Conservation (phyloP, 2,329 filamentous ascomycete species). For the Cyclaneusma minus region DNA sequence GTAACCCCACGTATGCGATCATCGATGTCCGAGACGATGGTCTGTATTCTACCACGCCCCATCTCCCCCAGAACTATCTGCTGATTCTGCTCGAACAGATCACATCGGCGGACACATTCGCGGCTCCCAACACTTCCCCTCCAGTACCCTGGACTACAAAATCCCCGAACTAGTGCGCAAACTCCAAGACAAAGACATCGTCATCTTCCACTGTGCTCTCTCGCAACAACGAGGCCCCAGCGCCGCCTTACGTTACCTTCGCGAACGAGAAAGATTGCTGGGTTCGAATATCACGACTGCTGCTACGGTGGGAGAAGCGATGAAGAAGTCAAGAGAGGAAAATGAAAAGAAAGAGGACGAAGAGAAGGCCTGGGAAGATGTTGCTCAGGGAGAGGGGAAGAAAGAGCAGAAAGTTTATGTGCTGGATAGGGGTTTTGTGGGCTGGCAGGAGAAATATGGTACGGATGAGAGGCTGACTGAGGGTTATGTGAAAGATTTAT, state of each 20-base stretch:
- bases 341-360: conserved; percentile 16
- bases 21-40: conserved; percentile 82
- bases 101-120: conserved; percentile 83
- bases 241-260: conserved; percentile 66
- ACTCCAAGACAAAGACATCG: conserved; percentile 60
- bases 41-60: conserved; percentile 19
- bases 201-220: conserved; percentile 89
- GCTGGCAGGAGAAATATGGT: conserved; percentile 79
- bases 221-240: conserved; percentile 81
- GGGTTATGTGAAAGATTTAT: conserved; percentile 70
- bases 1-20: conserved; percentile 35
- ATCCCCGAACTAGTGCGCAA: conserved; percentile 72
- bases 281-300: conserved; percentile 8
- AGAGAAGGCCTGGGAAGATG: conserved; percentile 13
- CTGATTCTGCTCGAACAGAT: conserved; percentile 32
- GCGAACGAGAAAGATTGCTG: conserved; percentile 44
- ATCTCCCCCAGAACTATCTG: conserved; percentile 1
- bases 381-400: conserved; percentile 9
- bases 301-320: conserved; percentile 8
- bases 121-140: conserved; percentile 62
- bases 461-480: conserved; percentile 69
- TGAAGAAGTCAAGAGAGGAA: conserved; percentile 9
- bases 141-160: conserved; percentile 52
- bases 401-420: conserved; percentile 60
- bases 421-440: conserved; percentile 68